Conservation (phyloP, 306 rosid species). For the Vigna nakashimae region DNA sequence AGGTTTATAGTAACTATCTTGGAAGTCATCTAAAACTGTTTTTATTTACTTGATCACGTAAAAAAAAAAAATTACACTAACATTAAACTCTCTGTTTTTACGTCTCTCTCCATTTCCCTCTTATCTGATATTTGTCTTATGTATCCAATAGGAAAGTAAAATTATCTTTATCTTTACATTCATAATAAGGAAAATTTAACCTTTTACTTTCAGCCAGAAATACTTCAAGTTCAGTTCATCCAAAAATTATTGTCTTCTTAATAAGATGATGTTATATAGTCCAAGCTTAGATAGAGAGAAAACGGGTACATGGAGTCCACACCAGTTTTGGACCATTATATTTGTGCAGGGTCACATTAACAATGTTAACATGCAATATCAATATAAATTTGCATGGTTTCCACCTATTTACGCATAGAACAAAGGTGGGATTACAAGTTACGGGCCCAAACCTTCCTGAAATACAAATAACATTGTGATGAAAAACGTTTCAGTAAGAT, state of each 20-base stretch:
- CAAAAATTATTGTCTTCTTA: too few species aligned
- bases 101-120: neutral
- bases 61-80: too few species aligned
- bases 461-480: neutral
- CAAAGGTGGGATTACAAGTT: neutral
- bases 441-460: neutral
- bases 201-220: too few species aligned
- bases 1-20: too few species aligned
- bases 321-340: neutral
- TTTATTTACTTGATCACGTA: too few species aligned
- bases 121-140: neutral
- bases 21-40: too few species aligned
- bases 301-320: neutral
- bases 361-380: neutral
- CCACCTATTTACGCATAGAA: neutral
- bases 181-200: too few species aligned
- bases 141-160: too few species aligned
- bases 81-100: too few species aligned
- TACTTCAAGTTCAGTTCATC: too few species aligned
- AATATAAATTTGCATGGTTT: neutral
- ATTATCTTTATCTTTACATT: too few species aligned
- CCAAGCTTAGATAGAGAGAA: neutral
- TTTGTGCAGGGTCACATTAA: neutral
- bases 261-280: too few species aligned
- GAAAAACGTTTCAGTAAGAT: neutral